Evolutionary conservation across 306 rosid species (phyloP).

Genomic region (Sindora glabra): DNA sequence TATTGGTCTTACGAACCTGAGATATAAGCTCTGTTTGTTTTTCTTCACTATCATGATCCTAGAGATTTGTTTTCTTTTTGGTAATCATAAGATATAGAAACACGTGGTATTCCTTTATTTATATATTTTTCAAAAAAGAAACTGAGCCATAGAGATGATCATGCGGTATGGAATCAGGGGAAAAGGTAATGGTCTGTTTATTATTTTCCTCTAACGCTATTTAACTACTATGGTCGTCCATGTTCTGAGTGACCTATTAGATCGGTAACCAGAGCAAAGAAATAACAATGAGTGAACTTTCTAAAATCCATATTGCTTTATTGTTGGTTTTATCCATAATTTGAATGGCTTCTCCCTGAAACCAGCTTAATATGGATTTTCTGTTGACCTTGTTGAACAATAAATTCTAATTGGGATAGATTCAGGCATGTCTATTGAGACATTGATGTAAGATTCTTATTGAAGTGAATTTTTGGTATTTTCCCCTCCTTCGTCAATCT

Average conservation of each 20-base stretch:
- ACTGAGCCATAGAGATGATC: conserved; percentile 90
- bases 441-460: too few species aligned
- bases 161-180: conserved; percentile 65
- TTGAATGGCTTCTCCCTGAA: not conserved
- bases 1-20: conserved; percentile 86
- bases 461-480: conserved; percentile 97
- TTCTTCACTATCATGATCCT: too few species aligned
- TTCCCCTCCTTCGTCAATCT: not conserved
- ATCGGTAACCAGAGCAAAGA: too few species aligned
- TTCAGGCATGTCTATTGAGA: too few species aligned
- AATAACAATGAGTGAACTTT: not conserved
- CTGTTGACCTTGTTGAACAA: too few species aligned
- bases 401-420: too few species aligned
- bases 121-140: too few species aligned
- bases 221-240: not conserved
- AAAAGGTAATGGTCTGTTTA: conserved; percentile 62
- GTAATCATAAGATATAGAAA: too few species aligned
- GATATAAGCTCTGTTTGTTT: too few species aligned
- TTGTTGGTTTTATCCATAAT: not conserved
- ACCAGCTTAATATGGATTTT: not conserved
- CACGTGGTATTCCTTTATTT: too few species aligned
- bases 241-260: not conserved
- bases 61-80: too few species aligned
- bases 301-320: not conserved
- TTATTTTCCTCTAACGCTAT: conserved; percentile 4